Evolutionary conservation across 1,284 basidiomycete species (phyloP), one percentile per base, ranked within the genome.

Genomic region (Irpex sp.): DNA sequence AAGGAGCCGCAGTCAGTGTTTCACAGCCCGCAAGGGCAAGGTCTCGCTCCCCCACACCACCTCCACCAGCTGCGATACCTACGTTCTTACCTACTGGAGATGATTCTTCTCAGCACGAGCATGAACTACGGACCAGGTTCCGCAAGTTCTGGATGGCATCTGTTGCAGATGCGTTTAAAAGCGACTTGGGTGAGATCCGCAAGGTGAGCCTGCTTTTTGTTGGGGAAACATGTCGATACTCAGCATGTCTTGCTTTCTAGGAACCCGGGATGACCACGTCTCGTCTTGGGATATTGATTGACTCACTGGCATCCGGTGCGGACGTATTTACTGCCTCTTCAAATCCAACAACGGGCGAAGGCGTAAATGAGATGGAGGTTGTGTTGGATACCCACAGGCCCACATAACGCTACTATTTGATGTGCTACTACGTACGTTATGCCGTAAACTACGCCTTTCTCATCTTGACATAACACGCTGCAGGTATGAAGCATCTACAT

Each of bases 61-160:
- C 80, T 21, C 79, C 79, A 1, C 68, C 77, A 0, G 69, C 77
- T 8, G 75, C 87, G 9, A 75, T 88, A 9, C 85, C 84, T 9
- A 76, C 85, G 1, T 89, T 89, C 68, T 69, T 87, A 4, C 53
- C 53, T 17, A 71, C 79, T 36, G 74, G 76, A 7, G 68, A 75
- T 8, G 73, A 73, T 33, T 71, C 31, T 8, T 49, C 57, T 17
- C 67, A 78, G 61, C 75, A 78, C 39, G 87, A 91, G 63, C 74
- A 83, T 55, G 71, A 73, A 1, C 70, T 93, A 68, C 86, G 84
- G 66, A 83, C 83, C 33, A 83, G 79, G 50, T 93, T 93, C 70
- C 77, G 85, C 61, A 87, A 87, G 70, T 92, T 93, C 70, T 93
- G 90, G 90, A 92, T 93, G 89, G 74, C 83, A 2, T 84, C 86